Percentiles rank a stretch among this genome's conserved stretches.
Evolutionary conservation across 2,329 filamentous ascomycete genomes (phyloP).

Genomic region (Orbilia javanica): DNA sequence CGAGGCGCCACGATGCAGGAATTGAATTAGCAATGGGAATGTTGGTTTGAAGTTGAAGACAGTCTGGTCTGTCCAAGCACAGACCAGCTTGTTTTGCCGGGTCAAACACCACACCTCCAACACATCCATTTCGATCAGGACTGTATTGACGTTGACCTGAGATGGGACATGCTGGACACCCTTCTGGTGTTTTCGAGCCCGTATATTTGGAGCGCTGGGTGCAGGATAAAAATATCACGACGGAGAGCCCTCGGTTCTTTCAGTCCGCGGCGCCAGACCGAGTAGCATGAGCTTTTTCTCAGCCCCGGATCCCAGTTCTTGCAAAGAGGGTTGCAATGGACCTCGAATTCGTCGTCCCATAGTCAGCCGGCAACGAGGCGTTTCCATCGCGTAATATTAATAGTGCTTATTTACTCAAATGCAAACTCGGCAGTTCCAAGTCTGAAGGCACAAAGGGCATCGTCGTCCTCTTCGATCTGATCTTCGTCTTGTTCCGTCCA

Average conservation of each 20-base stretch:
- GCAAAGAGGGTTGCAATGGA: not conserved
- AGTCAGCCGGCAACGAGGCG: slow-evolving; percentile 10
- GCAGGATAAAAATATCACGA: not conserved
- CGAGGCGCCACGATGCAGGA: slow-evolving; percentile 19
- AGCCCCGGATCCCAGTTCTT: not conserved
- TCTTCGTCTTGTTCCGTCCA: not conserved
- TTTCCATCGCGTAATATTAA: slow-evolving; percentile 28
- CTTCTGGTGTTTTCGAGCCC: too few species aligned
- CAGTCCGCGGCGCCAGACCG: not conserved
- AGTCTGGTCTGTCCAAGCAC: slow-evolving; percentile 36
- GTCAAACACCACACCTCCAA: slow-evolving; percentile 31
- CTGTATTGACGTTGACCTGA: too few species aligned
- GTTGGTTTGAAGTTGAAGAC: slow-evolving; percentile 51
- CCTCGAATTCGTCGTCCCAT: not conserved
- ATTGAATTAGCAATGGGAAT: slow-evolving; percentile 4
- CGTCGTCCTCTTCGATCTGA: not conserved
- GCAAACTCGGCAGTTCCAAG: not conserved
- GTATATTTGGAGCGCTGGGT: too few species aligned
- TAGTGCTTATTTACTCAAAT: not conserved
- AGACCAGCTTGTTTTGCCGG: not conserved
- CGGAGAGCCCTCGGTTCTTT: not conserved
- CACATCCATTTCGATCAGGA: too few species aligned
- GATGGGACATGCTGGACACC: too few species aligned
- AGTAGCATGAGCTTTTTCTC: not conserved
- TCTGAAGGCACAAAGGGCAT: not conserved